Conservation (phyloP, 495 filamentous ascomycete species). For the Cercophora sp. region DNA sequence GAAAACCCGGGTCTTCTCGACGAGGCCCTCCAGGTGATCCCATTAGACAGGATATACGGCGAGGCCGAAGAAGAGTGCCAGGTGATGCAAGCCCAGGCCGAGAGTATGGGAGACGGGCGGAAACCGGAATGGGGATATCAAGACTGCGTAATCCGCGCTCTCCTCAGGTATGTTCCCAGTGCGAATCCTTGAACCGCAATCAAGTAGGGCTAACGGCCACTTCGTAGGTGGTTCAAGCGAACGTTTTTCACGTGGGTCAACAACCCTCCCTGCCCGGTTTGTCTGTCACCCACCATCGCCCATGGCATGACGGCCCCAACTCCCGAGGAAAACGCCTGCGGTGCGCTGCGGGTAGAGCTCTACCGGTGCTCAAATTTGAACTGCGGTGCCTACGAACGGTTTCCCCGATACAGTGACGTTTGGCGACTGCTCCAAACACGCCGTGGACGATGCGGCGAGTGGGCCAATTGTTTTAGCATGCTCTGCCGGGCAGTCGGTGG, state of each 20-base stretch:
- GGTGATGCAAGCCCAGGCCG: conserved; percentile 79
- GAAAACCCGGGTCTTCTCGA: conserved; percentile 96
- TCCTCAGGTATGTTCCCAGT: conserved; percentile 61
- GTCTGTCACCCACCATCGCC: conserved; percentile 75
- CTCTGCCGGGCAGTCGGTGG: conserved; percentile 88
- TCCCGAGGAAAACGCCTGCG: conserved; percentile 81
- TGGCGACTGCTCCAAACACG: conserved; percentile 86
- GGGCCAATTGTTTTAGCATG: conserved; percentile 99
- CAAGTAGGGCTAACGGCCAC: conserved; percentile 20
- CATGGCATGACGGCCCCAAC: conserved; percentile 78
- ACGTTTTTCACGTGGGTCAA: conserved; percentile 96
- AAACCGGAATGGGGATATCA: conserved; percentile 96
- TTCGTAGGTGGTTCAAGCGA: conserved; percentile 84
- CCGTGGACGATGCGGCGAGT: conserved; percentile 85
- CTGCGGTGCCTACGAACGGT: conserved; percentile 78
- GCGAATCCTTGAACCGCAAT: not conserved
- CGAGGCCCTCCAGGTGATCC: conserved; percentile 81
- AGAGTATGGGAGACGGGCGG: conserved; percentile 68
- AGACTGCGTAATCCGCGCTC: conserved; percentile 89
- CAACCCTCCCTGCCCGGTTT: conserved; percentile 81
- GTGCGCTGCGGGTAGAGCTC: conserved; percentile 81
- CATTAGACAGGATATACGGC: conserved; percentile 85
- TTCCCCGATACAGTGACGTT: conserved; percentile 92
- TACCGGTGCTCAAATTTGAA: conserved; percentile 72
- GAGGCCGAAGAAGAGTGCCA: conserved; percentile 92